Evolutionary conservation across 2,329 filamentous ascomycete species (phyloP).

Genomic region (Botrytis aclada): DNA sequence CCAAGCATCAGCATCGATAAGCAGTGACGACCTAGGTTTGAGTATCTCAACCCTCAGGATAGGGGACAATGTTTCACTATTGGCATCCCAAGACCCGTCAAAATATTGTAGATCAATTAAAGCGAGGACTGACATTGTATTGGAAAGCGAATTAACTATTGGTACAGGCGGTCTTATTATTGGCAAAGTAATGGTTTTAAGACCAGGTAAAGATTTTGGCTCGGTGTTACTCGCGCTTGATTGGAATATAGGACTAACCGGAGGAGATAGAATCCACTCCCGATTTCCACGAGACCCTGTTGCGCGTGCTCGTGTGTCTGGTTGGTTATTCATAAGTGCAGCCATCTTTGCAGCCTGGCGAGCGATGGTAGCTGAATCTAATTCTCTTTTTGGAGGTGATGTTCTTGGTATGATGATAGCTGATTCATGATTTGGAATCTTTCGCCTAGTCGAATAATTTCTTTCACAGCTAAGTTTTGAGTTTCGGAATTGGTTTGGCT

Average conservation of each 20-base stretch:
- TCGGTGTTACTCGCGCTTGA: background rate
- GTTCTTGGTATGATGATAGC: background rate
- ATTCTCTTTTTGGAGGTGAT: background rate
- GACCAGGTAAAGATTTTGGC: background rate
- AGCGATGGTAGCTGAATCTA: no score
- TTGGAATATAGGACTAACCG: background rate
- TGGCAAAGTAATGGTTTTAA: background rate
- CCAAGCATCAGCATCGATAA: background rate
- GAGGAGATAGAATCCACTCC: background rate
- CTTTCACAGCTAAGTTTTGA: slow-evolving; percentile 56
- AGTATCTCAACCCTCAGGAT: background rate
- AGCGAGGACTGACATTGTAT: background rate
- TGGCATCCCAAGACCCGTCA: background rate
- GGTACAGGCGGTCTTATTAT: background rate
- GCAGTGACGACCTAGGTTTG: background rate
- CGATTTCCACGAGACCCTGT: accelerated
- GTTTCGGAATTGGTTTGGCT: slow-evolving; percentile 46
- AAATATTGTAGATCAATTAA: slow-evolving; percentile 6
- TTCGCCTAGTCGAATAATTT: slow-evolving; percentile 63
- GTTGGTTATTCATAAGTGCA: background rate
- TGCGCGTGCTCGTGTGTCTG: background rate
- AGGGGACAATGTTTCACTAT: background rate
- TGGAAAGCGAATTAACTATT: background rate
- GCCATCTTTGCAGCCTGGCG: no score
- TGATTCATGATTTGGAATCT: slow-evolving; percentile 64